Base-by-base conservation (phyloP, 2,329 filamentous ascomycete genomes). In the Ophiostoma ips region DNA sequence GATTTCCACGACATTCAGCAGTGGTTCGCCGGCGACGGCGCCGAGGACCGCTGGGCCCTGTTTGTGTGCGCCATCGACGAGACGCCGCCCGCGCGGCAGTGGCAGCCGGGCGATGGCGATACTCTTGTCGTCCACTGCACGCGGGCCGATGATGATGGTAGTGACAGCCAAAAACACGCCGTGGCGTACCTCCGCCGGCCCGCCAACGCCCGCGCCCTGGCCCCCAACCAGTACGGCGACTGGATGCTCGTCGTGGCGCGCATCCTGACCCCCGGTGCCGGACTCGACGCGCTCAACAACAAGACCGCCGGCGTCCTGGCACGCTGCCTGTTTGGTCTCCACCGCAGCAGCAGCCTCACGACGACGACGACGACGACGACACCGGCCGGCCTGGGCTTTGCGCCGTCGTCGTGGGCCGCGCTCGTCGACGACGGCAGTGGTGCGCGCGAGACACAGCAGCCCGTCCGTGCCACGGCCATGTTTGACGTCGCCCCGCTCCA, bases 181-280 rank as follows among this genome's bases (percentile, higher is more conserved):
- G 48, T 52, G 7, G 53, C 53, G 7, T 55, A 55, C 21, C 48
- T 55, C 5, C 53, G 51, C 11, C 11, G 51, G 21, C 50, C 43
- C 8, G 7, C 7, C 13, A 43, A 43, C 16, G 24, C 37, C 12
- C 50, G 40, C 11, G 16, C 36, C 10, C 46, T 54, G 13, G 9
- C 30, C 3, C 13, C 40, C 33, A 51, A 54, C 43, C 44, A 52
- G n/a, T 54, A 51, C 31, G 11, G 19, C 5, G 31, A 13, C 10
- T 51, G 44, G 49, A 19, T 52, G 34, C 18, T 49, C 12, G 24
- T 48, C 11, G 43, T 48, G 15, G 52, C 50, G 3, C 54, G 54
- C 46, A 53, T 55, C 34, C 40, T 55, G 33, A 50, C 49, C 2
- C 53, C 53, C 3, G 53, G 53, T 15, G 50, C 53, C 2, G 53